Percentiles rank a stretch among this genome's conserved stretches.
These are phyloP conservation scores for Papiliotrema laurentii DNA, from an alignment of 1,284 basidiomycete genomes.

Conservation along the genomic window DNA sequence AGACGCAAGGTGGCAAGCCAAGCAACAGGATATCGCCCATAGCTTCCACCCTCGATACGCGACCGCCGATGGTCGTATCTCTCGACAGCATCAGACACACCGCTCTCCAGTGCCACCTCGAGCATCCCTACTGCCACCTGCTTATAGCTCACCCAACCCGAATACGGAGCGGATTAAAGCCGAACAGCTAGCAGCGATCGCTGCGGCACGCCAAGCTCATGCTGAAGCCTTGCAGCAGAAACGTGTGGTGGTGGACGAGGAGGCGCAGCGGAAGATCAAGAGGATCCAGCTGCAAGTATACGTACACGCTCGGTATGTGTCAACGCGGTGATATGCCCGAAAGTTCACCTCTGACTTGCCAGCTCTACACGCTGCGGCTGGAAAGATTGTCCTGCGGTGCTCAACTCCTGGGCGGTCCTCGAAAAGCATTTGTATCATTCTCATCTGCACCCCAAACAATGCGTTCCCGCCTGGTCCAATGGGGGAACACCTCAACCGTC, in stretches of 20 bases:
- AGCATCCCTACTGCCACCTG: background rate
- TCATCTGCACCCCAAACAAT: constrained; percentile 16
- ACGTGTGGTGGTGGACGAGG: constrained; percentile 7
- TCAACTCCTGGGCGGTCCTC: constrained; percentile 33
- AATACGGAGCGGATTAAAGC: constrained; percentile 5
- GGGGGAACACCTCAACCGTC: background rate
- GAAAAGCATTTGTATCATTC: constrained; percentile 33
- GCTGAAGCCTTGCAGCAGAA: background rate
- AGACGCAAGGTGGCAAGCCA: constrained; percentile 24
- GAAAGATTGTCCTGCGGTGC: constrained; percentile 23
- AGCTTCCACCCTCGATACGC: background rate
- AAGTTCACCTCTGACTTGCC: background rate
- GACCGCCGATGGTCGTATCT: background rate
- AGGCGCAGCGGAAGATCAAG: constrained; percentile 13
- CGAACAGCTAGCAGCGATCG: constrained; percentile 17
- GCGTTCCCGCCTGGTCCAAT: background rate
- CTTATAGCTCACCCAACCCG: background rate
- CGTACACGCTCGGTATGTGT: constrained; percentile 29
- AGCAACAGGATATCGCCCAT: background rate
- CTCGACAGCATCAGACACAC: background rate
- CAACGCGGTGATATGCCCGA: background rate
- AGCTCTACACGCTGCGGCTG: constrained; percentile 28
- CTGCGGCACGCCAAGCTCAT: constrained; percentile 12
- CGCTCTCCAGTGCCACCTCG: background rate
- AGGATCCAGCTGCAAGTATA: constrained; percentile 34